Evolutionary conservation across 2,329 filamentous ascomycete species (phyloP).

Genomic region (Colletotrichum gigasporum): DNA sequence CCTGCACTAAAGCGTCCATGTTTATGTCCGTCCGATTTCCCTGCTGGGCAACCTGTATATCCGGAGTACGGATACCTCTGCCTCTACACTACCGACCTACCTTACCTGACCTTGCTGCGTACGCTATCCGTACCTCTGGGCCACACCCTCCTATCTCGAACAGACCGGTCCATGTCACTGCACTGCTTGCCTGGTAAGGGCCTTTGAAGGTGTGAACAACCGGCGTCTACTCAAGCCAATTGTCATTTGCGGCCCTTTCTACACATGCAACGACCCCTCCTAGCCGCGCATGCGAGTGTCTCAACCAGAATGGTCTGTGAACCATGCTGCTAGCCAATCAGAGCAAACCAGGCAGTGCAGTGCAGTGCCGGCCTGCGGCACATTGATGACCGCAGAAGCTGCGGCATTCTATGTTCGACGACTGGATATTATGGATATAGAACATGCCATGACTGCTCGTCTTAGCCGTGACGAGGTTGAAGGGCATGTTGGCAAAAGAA

Average conservation of each 20-base stretch:
- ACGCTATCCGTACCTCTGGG: too few species aligned
- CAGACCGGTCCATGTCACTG: not conserved
- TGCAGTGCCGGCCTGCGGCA: not conserved
- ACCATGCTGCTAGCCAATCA: not conserved
- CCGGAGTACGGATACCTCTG: too few species aligned
- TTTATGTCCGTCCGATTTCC: slow-evolving; percentile 5
- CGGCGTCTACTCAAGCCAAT: slow-evolving; percentile 21
- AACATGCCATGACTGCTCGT: not conserved
- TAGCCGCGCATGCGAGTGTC: slow-evolving; percentile 5
- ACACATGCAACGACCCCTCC: not conserved
- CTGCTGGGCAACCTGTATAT: not conserved
- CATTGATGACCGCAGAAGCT: not conserved
- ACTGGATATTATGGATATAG: not conserved
- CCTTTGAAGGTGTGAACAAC: not conserved
- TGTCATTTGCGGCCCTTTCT: not conserved
- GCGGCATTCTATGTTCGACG: not conserved
- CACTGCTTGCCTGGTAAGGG: not conserved
- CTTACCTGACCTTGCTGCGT: too few species aligned
- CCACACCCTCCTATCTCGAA: not conserved
- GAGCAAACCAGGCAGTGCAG: not conserved
- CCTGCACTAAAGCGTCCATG: slow-evolving; percentile 1
- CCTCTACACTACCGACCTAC: too few species aligned
- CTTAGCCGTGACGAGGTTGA: not conserved
- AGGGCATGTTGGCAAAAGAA: not conserved
- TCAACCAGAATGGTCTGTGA: not conserved